Conservation (phyloP, 805 yeast genomes). For the Yarrowia sp. region DNA sequence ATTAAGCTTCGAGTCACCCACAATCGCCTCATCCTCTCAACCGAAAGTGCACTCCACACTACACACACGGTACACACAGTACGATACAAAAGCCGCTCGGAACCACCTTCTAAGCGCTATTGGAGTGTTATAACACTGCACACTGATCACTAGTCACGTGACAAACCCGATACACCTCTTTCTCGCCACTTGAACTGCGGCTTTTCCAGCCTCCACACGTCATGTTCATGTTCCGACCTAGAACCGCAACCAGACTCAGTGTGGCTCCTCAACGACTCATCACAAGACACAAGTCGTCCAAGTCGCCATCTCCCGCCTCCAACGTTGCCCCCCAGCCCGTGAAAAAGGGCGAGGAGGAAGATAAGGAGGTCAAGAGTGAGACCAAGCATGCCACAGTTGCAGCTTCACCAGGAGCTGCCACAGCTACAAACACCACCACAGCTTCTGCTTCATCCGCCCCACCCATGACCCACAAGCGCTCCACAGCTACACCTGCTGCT, state of each 20-base stretch:
- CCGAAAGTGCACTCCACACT: constrained; percentile 10
- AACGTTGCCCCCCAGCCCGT: constrained; percentile 28
- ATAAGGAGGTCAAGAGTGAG: constrained; percentile 13
- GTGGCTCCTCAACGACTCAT: constrained; percentile 20
- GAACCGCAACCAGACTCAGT: constrained; percentile 5
- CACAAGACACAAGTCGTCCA: constrained; percentile 34
- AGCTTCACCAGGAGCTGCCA: neutral
- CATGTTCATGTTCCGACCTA: constrained; percentile 29
- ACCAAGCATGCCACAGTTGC: neutral
- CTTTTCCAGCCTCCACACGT: constrained; percentile 6
- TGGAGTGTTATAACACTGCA: no score
- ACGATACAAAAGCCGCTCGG: no score
- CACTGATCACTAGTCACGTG: neutral
- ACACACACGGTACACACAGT: neutral
- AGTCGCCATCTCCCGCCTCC: constrained; percentile 32
- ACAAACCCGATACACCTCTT: neutral
- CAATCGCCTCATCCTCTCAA: constrained; percentile 35
- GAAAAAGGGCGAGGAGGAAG: constrained; percentile 33
- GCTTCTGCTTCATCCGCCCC: constrained; percentile 8
- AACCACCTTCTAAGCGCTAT: no score
- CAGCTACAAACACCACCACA: neutral
- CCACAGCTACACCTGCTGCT: constrained; percentile 20
- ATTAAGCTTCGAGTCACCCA: constrained; percentile 23
- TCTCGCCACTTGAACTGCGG: neutral
- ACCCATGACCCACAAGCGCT: no score